Evolutionary conservation across 768 basidiomycete species (phyloP).

Genomic region (Baorangia bicolor): DNA sequence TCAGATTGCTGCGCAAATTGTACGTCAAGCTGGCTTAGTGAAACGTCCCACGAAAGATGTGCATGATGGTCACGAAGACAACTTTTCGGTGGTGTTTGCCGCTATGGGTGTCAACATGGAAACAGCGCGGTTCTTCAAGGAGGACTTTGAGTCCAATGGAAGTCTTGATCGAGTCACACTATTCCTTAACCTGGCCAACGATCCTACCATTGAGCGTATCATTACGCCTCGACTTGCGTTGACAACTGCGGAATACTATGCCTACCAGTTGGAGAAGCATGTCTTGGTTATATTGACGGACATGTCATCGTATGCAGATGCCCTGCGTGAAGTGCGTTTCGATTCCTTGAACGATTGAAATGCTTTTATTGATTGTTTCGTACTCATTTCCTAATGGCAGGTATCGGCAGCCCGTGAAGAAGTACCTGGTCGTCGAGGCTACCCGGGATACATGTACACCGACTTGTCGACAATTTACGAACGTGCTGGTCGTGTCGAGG

Average conservation of each 20-base stretch:
- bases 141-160: conserved; percentile 99
- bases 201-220: conserved; percentile 99
- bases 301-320: conserved; percentile 98
- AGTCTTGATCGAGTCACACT: conserved; percentile 95
- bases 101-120: conserved; percentile 99
- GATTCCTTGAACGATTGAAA: conserved; percentile 16
- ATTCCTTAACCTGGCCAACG: conserved; percentile 98
- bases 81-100: conserved; percentile 99
- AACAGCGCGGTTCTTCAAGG: conserved; percentile 99
- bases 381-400: conserved; percentile 19
- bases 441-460: conserved; percentile 98
- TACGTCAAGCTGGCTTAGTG: conserved; percentile 97
- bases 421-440: conserved; percentile 98
- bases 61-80: conserved; percentile 98
- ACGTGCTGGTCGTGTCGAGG: conserved; percentile 96
- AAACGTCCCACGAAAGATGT: conserved; percentile 96
- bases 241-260: conserved; percentile 99
- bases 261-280: conserved; percentile 99
- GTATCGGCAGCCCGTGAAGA: conserved; percentile 99
- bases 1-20: conserved; percentile 99
- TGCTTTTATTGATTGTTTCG: background rate
- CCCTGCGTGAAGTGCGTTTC: conserved; percentile 79
- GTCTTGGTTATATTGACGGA: conserved; percentile 98
- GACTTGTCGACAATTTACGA: conserved; percentile 99
- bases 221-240: conserved; percentile 97